Evolutionary conservation across 257 asterid genomes (phyloP).

Genomic region (Rehmannia glutinosa): DNA sequence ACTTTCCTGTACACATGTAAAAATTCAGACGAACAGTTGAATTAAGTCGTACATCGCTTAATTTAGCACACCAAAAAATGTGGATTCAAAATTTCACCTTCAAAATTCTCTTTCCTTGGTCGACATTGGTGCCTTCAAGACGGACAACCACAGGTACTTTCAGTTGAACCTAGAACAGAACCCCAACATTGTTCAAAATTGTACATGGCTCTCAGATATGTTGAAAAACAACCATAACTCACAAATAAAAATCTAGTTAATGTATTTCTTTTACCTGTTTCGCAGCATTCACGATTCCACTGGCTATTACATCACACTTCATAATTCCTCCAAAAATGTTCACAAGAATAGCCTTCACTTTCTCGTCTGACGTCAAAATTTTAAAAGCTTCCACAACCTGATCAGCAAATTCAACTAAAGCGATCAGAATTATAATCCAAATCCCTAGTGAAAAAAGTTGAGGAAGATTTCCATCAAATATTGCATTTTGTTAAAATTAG

Average conservation of each 20-base stretch:
- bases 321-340: constrained; percentile 99
- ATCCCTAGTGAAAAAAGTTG: background rate
- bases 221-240: background rate
- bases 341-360: constrained; percentile 95
- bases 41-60: background rate
- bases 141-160: constrained; percentile 85
- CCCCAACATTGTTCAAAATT: constrained; percentile 13
- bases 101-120: constrained; percentile 87
- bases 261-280: constrained; percentile 49
- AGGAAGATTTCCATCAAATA: background rate
- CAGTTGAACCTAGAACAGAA: constrained; percentile 61
- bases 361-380: constrained; percentile 92
- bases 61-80: background rate
- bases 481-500: background rate
- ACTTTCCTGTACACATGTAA: constrained; percentile 56
- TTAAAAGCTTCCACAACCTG: constrained; percentile 99
- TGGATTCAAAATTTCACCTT: constrained; percentile 47
- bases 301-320: constrained; percentile 97
- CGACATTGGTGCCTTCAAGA: constrained; percentile 97
- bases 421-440: constrained; percentile 3
- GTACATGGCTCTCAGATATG: background rate
- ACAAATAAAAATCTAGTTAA: background rate
- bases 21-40: background rate
- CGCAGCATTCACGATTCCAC: constrained; percentile 99
- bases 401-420: constrained; percentile 16